Percentiles rank a stretch among this genome's conserved stretches.
These are phyloP conservation scores for Platanus orientalis DNA, from an alignment of 164 flowering plant genomes.

Conservation along the genomic window DNA sequence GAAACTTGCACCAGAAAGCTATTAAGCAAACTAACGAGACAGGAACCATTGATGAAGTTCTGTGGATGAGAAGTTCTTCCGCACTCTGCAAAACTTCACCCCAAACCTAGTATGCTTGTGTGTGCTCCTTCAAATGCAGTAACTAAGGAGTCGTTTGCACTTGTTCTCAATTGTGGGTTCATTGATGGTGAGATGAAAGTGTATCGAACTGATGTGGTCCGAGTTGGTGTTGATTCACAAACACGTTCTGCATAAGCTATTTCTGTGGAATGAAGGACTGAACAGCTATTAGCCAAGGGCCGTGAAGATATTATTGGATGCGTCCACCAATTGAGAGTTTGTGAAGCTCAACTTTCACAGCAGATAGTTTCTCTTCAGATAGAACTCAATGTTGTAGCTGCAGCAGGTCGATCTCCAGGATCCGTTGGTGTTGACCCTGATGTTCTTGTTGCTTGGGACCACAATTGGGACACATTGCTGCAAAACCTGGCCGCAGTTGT, in stretches of 20 bases:
- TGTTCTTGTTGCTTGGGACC: constrained; percentile 87
- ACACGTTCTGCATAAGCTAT: constrained; percentile 98
- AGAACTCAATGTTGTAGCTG: constrained; percentile 73
- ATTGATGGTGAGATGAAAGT: constrained; percentile 98
- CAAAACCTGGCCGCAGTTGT: no score
- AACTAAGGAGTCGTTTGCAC: constrained; percentile 87
- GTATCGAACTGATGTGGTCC: constrained; percentile 91
- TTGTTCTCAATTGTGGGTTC: constrained; percentile 96
- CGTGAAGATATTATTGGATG: constrained; percentile 71
- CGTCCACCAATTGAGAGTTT: constrained; percentile 62
- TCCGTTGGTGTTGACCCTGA: no score
- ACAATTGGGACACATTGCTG: constrained; percentile 67
- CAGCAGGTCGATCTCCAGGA: constrained; percentile 66
- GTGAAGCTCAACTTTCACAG: constrained; percentile 65
- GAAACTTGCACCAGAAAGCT: constrained; percentile 95
- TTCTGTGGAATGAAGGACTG: constrained; percentile 96
- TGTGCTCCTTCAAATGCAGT: constrained; percentile 99
- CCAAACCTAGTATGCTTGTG: constrained; percentile 96
- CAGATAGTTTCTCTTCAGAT: constrained; percentile 69
- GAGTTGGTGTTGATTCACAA: constrained; percentile 94
- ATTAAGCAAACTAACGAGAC: constrained; percentile 62
- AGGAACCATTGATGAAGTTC: constrained; percentile 92
- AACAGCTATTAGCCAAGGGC: constrained; percentile 61
- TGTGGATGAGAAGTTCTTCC: constrained; percentile 92
- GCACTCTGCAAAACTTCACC: constrained; percentile 86